Base-by-base conservation (phyloP, 2,329 filamentous ascomycete genomes). In the Mycosphaerella arachidis region DNA sequence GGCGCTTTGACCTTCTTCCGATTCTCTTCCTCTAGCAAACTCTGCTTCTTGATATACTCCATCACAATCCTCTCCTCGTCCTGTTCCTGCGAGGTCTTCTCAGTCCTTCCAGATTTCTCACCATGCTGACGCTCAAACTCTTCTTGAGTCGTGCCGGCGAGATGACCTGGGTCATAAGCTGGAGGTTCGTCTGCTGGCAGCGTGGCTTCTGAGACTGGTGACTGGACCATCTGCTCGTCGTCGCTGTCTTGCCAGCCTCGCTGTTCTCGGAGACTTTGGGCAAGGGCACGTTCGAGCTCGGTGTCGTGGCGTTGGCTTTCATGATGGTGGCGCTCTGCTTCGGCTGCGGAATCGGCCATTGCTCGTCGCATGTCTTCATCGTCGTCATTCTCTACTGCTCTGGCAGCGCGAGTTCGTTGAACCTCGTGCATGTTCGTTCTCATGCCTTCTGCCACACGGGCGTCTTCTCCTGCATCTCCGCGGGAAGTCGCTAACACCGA, bases 11-110 rank as follows among this genome's bases (percentile, higher is more conserved):
- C 73, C 1, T 70, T 75, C 63, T 75, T 77, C 70, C 69, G 64
- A 65, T 79, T 74, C 70, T 86, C 80, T 65, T 86, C 86, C 74
- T 93, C 90, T 0, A 83, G 80, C 46, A 91, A 71, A 72, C 88
- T 91, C 76, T 92, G 88, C 77, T 86, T 88, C 79, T 88, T 89
- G 45, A 91, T 82, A 72, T 90, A 91, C 68, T 91, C 88, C 71
- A 92, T 73, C 8, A 92, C 84, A 59, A 89, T 85, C 58, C 91
- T 84, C 70, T 92, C 88, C 69, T 92, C 89, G 73, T 29, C 82
- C 79, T 55, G 71, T 72, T 74, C 72, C 68, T 71, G 72, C 67
- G 66, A 61, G 5, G 58, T 64, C 60, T 65, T 68, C 66, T 70
- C 68, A 33, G 59, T 31, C 29, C 58, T 18, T 27, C 53, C 58